These are phyloP conservation scores for Wickerhamomyces rabaulensis DNA, from an alignment of 805 yeast genomes.

Conservation along the genomic window DNA sequence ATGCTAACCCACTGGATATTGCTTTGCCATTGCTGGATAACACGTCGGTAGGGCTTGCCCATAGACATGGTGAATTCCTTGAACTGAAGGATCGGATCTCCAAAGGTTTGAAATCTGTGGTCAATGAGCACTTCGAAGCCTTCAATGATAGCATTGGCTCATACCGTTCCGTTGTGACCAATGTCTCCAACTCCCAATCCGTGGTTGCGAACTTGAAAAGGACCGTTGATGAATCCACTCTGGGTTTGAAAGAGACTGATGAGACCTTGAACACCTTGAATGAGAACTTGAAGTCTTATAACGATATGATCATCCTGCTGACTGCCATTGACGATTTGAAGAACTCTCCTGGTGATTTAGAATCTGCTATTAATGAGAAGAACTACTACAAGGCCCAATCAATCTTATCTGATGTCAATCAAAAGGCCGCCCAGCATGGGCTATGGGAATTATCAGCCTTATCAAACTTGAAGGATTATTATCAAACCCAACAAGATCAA, in stretches of 20 bases:
- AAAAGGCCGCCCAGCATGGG: slow-evolving; percentile 43
- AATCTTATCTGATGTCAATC: slow-evolving; percentile 40
- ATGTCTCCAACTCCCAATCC: slow-evolving; percentile 61
- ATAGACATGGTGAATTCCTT: slow-evolving; percentile 60
- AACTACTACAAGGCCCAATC: slow-evolving; percentile 62
- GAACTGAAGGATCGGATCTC: slow-evolving; percentile 54
- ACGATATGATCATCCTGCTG: slow-evolving; percentile 65
- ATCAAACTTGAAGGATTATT: slow-evolving; percentile 41
- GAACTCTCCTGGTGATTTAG: slow-evolving; percentile 57
- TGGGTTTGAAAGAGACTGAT: slow-evolving; percentile 4
- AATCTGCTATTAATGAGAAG: slow-evolving; percentile 61
- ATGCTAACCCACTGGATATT: slow-evolving; percentile 77
- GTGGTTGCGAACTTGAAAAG: slow-evolving; percentile 44
- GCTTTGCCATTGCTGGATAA: slow-evolving; percentile 81
- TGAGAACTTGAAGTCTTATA: slow-evolving; percentile 53
- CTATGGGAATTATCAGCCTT: slow-evolving; percentile 58
- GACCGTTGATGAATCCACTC: slow-evolving; percentile 27
- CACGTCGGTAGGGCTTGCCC: slow-evolving; percentile 88
- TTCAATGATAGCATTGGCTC: slow-evolving; percentile 85
- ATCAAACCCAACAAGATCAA: slow-evolving; percentile 51
- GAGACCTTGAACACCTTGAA: slow-evolving; percentile 37
- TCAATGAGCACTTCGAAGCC: slow-evolving; percentile 75
- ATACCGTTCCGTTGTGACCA: slow-evolving; percentile 63
- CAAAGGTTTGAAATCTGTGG: slow-evolving; percentile 57
- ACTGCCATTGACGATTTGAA: slow-evolving; percentile 60